A percentile compares a stretch with the other conserved stretches of the same genome.
Evolutionary conservation across 2,329 filamentous ascomycete species (phyloP).

Genomic region (Aspergillus latus): DNA sequence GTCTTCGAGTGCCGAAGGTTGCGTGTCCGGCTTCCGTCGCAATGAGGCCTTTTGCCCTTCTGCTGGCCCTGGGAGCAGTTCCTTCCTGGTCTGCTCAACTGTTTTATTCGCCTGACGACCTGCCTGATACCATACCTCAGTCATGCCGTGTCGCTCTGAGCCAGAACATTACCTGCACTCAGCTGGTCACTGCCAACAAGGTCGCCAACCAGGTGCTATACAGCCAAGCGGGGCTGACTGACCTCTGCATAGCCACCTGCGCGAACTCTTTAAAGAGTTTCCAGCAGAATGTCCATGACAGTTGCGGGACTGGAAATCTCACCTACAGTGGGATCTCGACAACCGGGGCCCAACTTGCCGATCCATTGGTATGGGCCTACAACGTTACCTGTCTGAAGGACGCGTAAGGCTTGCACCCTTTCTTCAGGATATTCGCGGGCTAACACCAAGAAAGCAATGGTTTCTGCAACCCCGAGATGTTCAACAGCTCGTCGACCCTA

Average conservation of each 20-base stretch:
- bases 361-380: neutral
- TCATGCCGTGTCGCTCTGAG: neutral
- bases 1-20: no score
- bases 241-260: neutral
- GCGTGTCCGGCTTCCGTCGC: no score
- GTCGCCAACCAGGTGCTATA: neutral
- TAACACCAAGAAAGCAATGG: no score
- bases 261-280: neutral
- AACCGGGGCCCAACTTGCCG: neutral
- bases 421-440: no score
- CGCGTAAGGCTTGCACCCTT: no score
- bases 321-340: neutral
- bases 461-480: neutral
- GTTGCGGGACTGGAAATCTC: neutral
- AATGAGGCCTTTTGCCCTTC: no score
- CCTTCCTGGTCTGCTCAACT: neutral
- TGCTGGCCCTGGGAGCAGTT: neutral
- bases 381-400: neutral
- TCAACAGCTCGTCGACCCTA: neutral
- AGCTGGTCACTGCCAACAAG: neutral
- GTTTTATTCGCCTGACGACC: neutral
- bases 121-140: neutral
- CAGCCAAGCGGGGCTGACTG: neutral
- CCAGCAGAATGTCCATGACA: neutral
- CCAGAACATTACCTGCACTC: neutral